phyloP scores from a whole-genome alignment of 2,329 filamentous ascomycete species.

The Paracamarosporium sp. region DNA sequence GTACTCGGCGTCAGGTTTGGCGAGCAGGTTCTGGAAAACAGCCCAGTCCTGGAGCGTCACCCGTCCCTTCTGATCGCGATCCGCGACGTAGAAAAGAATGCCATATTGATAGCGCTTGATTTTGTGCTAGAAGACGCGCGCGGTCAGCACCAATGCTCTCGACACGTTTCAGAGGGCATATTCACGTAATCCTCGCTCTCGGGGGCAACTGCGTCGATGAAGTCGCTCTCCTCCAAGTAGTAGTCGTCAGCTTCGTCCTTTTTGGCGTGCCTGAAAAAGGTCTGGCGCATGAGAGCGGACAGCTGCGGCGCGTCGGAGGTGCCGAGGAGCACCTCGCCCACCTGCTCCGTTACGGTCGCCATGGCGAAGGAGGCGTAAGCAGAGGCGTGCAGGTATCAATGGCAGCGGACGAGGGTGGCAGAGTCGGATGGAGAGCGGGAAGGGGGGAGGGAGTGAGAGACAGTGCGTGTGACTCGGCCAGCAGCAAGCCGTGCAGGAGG shows the following conservation, averaged over 20 bases:
- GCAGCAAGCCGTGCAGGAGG: slow-evolving; percentile 6
- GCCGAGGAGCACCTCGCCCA: slow-evolving; percentile 70
- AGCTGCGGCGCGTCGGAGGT: slow-evolving; percentile 64
- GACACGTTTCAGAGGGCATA: slow-evolving; percentile 26
- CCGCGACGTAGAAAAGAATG: slow-evolving; percentile 90
- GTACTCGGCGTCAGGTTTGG: slow-evolving; percentile 96
- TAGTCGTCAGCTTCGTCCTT: slow-evolving; percentile 80
- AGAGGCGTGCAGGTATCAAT: slow-evolving; percentile 31
- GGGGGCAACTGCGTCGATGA: slow-evolving; percentile 89
- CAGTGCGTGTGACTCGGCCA: slow-evolving; percentile 30
- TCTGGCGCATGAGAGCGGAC: slow-evolving; percentile 75
- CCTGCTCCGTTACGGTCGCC: slow-evolving; percentile 73
- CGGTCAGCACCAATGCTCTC: slow-evolving; percentile 35
- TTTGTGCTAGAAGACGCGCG: slow-evolving; percentile 74
- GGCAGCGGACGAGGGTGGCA: slow-evolving; percentile 23
- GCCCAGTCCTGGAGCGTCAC: slow-evolving; percentile 87
- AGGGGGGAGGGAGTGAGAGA: slow-evolving; percentile 17
- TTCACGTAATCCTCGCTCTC: slow-evolving; percentile 89
- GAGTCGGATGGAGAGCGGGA: slow-evolving; percentile 19
- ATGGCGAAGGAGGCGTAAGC: slow-evolving; percentile 28
- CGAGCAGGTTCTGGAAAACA: slow-evolving; percentile 90
- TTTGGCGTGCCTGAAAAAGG: slow-evolving; percentile 77
- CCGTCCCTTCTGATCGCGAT: slow-evolving; percentile 75
- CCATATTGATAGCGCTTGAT: slow-evolving; percentile 96
- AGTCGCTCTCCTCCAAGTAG: slow-evolving; percentile 84